phyloP scores from a whole-genome alignment of 345 rosid species.

The Durio zibethinus region DNA sequence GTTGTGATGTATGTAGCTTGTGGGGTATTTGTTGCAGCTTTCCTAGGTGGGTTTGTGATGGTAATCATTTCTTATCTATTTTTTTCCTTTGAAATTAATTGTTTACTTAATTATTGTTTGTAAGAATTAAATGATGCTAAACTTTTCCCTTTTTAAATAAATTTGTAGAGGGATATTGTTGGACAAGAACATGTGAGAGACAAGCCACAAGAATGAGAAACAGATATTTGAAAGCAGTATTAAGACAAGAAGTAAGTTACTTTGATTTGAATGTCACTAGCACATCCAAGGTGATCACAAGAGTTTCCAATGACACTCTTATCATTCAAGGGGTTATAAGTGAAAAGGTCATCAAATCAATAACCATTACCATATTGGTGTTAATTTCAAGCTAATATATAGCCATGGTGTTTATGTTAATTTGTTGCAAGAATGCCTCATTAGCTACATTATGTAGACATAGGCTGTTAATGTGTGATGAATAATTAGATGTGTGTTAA shows the following conservation, averaged over 20 bases:
- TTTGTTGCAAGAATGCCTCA: no score
- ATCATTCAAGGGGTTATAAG: conserved; percentile 73
- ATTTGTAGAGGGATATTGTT: conserved; percentile 62
- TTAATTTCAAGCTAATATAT: no score
- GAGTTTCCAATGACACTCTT: conserved; percentile 67
- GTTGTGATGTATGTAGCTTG: no score
- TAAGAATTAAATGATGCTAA: background rate
- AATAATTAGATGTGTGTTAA: no score
- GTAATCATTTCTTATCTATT: no score
- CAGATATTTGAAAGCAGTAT: conserved; percentile 62
- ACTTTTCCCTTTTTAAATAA: background rate
- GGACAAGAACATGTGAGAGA: conserved; percentile 82
- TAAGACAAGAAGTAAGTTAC: conserved; percentile 76
- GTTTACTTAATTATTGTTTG: no score
- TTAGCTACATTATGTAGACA: no score
- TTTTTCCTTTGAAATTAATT: background rate
- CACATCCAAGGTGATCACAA: conserved; percentile 63
- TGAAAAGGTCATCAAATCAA: conserved; percentile 40
- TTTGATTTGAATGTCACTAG: conserved; percentile 70
- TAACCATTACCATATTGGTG: no score
- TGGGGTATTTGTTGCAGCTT: no score
- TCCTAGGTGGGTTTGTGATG: no score
- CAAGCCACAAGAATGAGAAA: conserved; percentile 74
- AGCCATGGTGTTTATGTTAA: no score
- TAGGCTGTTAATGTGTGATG: no score